Conservation (phyloP, 768 basidiomycete genomes). For the Collybiopsis luxurians region DNA sequence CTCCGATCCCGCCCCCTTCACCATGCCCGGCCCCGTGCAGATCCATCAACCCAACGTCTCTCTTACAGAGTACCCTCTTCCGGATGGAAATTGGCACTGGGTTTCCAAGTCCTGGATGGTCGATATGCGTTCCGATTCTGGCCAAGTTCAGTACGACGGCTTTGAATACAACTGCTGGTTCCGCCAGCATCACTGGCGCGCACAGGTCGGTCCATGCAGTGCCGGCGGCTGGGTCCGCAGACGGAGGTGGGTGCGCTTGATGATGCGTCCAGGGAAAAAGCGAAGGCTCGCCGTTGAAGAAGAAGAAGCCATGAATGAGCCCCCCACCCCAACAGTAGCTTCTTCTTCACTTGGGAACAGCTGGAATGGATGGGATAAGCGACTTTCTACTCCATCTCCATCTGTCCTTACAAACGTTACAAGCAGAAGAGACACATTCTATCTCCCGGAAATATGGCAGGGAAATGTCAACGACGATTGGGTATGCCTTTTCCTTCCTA, state of each 20-base stretch:
- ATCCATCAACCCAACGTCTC: constrained; percentile 34
- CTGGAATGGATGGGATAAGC: constrained; percentile 4
- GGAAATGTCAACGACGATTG: constrained; percentile 57
- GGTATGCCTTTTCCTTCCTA: constrained; percentile 22
- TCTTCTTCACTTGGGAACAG: neutral
- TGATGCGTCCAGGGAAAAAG: constrained; percentile 59
- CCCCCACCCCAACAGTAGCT: neutral
- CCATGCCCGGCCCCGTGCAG: constrained; percentile 32
- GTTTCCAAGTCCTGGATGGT: constrained; percentile 56
- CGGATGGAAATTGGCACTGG: constrained; percentile 57
- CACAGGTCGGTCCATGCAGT: constrained; percentile 56
- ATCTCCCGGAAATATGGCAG: constrained; percentile 47
- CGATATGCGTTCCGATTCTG: constrained; percentile 53
- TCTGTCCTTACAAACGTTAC: constrained; percentile 16
- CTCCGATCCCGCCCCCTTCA: constrained; percentile 33
- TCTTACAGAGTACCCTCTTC: constrained; percentile 47
- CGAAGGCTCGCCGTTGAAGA: constrained; percentile 13
- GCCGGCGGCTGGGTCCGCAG: constrained; percentile 75
- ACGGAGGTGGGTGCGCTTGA: constrained; percentile 79
- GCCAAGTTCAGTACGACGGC: constrained; percentile 53
- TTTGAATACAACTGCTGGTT: constrained; percentile 77
- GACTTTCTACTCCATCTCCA: constrained; percentile 5
- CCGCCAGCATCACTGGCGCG: constrained; percentile 61
- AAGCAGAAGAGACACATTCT: constrained; percentile 12
- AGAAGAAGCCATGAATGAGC: constrained; percentile 11